Evolutionary conservation across 345 rosid genomes (phyloP).

Genomic region (Leavenworthia alabamica): DNA sequence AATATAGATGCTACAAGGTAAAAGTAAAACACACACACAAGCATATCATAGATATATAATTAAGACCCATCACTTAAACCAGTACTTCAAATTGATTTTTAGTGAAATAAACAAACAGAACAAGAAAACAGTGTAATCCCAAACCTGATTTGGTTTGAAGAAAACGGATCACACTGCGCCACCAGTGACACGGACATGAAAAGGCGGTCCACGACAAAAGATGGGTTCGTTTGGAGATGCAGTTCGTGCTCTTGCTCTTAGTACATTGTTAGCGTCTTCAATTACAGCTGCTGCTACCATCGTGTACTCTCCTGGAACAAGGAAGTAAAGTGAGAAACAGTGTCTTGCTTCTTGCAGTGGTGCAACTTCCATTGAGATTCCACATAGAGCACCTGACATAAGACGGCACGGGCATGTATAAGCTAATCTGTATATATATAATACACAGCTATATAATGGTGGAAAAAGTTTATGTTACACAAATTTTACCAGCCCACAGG

Average conservation of each 20-base stretch:
- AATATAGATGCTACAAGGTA: neutral
- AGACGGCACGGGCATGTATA: neutral
- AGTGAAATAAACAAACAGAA: neutral
- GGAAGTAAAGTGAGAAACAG: conserved; percentile 73
- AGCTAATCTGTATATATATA: neutral
- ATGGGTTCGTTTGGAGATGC: conserved; percentile 76
- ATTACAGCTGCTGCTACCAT: conserved; percentile 81
- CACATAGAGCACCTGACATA: conserved; percentile 61
- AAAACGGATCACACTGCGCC: conserved; percentile 34
- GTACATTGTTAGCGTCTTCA: conserved; percentile 73
- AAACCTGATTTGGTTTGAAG: neutral
- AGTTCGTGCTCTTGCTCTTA: conserved; percentile 74
- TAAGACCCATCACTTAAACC: conserved; percentile 5
- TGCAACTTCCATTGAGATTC: conserved; percentile 67
- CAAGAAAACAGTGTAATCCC: conserved; percentile 1
- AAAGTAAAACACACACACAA: conserved; percentile 1
- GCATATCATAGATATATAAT: neutral
- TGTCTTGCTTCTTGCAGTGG: conserved; percentile 71
- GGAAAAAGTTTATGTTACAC: neutral
- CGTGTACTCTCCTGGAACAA: conserved; percentile 92
- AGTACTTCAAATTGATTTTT: neutral
- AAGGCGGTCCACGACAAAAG: conserved; percentile 92
- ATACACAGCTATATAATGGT: neutral
- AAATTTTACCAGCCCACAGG: conserved; percentile 71
- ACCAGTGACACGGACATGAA: conserved; percentile 65